Conservation (phyloP, 768 basidiomycete genomes). For the Lactifluus subvellereus region DNA sequence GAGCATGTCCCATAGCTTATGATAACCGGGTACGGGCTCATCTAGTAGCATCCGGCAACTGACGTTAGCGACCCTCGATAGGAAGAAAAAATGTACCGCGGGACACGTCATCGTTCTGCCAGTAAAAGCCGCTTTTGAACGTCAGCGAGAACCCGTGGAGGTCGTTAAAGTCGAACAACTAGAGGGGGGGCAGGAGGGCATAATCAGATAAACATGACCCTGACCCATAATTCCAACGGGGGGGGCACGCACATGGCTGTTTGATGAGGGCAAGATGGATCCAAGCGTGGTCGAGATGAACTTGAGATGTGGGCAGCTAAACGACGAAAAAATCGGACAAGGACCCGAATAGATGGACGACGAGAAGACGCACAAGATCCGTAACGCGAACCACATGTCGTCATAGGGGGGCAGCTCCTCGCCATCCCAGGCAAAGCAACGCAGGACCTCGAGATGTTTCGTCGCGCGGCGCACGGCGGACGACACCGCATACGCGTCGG, state of each 20-base stretch:
- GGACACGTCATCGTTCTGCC: slow-evolving; percentile 47
- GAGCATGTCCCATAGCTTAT: slow-evolving; percentile 66
- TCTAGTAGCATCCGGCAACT: slow-evolving; percentile 33
- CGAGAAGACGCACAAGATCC: slow-evolving; percentile 46
- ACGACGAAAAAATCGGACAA: neutral
- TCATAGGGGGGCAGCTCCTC: slow-evolving; percentile 57
- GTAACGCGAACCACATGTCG: slow-evolving; percentile 74
- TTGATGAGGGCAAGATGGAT: slow-evolving; percentile 46
- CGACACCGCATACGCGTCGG: slow-evolving; percentile 38
- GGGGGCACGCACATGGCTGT: slow-evolving; percentile 52
- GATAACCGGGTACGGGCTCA: slow-evolving; percentile 41
- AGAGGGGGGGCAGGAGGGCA: neutral
- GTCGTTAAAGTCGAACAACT: slow-evolving; percentile 67
- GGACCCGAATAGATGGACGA: neutral
- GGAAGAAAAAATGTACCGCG: slow-evolving; percentile 41
- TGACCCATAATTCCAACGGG: no score
- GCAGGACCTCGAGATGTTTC: slow-evolving; percentile 53
- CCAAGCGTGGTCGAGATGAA: slow-evolving; percentile 61
- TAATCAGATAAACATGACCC: neutral
- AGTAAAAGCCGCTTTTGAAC: slow-evolving; percentile 59
- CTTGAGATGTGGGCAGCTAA: slow-evolving; percentile 60
- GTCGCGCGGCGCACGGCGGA: slow-evolving; percentile 46
- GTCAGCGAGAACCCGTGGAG: slow-evolving; percentile 57
- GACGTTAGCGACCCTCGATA: neutral
- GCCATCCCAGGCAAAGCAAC: slow-evolving; percentile 65